Evolutionary conservation across 768 basidiomycete species (phyloP).

Genomic region (Exidia glandulosa): DNA sequence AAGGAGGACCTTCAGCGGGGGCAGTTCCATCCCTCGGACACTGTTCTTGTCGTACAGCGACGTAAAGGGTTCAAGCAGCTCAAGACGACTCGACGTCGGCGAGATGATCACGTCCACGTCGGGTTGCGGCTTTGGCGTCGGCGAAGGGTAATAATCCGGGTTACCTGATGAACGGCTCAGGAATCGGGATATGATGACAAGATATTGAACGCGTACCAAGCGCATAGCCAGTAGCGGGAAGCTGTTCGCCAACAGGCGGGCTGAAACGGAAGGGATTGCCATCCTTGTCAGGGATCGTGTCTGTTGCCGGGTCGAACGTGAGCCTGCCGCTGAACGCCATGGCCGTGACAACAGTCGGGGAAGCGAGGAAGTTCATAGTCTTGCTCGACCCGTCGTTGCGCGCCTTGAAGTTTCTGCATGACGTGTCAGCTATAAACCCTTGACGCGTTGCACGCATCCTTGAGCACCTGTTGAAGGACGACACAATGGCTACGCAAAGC

Average conservation of each 20-base stretch:
- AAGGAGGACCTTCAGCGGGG: conserved; percentile 74
- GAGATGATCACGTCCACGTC: conserved; percentile 68
- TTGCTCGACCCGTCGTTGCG: conserved; percentile 90
- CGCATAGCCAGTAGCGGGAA: conserved; percentile 76
- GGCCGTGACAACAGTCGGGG: conserved; percentile 93
- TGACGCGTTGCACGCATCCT: conserved; percentile 17
- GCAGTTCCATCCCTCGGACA: conserved; percentile 57
- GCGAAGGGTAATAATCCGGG: conserved; percentile 63
- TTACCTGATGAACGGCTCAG: conserved; percentile 17
- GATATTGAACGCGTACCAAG: conserved; percentile 30
- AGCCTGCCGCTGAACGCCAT: conserved; percentile 93
- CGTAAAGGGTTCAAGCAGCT: conserved; percentile 74
- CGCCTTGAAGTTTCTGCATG: conserved; percentile 67
- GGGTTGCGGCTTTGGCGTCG: conserved; percentile 63
- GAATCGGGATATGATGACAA: conserved; percentile 15
- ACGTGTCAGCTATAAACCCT: neutral
- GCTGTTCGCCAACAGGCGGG: conserved; percentile 73
- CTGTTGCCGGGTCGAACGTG: conserved; percentile 87
- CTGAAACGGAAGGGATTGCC: conserved; percentile 77
- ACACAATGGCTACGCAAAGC: conserved; percentile 63
- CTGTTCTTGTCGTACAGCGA: conserved; percentile 57
- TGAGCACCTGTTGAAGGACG: conserved; percentile 87
- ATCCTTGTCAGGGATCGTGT: conserved; percentile 51
- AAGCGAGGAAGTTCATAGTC: conserved; percentile 98
- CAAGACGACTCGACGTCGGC: conserved; percentile 72